Evolutionary conservation across 441 rosid species (phyloP).

Genomic region (Corymbia calophylla): DNA sequence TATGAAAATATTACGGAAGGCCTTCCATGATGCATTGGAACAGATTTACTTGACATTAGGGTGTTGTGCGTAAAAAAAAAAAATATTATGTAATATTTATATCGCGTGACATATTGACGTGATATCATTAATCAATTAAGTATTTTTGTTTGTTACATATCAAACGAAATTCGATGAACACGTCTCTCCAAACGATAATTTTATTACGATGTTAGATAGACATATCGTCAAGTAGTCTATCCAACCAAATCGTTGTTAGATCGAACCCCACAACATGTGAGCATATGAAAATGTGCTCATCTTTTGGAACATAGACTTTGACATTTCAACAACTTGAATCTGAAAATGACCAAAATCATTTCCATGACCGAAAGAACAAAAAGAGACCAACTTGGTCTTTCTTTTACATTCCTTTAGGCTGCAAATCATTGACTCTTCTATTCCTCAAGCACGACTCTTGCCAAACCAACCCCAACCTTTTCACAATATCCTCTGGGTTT

Average conservation of each 20-base stretch:
- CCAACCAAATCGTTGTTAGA: not conserved
- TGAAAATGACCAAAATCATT: not conserved
- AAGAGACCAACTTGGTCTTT: not conserved
- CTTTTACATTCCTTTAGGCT: not conserved
- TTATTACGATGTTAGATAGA: rapidly evolving
- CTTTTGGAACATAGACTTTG: not conserved
- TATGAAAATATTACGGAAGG: not conserved
- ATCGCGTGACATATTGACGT: rapidly evolving
- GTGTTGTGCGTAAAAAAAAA: rapidly evolving
- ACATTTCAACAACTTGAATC: not conserved
- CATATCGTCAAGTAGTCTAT: not conserved
- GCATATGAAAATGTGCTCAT: not conserved
- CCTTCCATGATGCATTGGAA: not conserved
- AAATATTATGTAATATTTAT: not conserved
- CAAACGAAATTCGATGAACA: rapidly evolving
- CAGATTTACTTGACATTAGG: not conserved
- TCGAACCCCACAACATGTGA: not conserved
- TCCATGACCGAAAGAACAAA: not conserved
- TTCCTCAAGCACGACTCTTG: not conserved
- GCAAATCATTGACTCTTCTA: not conserved
- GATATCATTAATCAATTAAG: rapidly evolving
- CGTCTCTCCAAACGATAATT: not conserved
- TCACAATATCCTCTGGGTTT: not conserved
- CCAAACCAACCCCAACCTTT: not conserved
- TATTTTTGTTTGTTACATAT: rapidly evolving